Conservation (phyloP, 1,284 basidiomycete species). For the Cryptococcus sp. region DNA sequence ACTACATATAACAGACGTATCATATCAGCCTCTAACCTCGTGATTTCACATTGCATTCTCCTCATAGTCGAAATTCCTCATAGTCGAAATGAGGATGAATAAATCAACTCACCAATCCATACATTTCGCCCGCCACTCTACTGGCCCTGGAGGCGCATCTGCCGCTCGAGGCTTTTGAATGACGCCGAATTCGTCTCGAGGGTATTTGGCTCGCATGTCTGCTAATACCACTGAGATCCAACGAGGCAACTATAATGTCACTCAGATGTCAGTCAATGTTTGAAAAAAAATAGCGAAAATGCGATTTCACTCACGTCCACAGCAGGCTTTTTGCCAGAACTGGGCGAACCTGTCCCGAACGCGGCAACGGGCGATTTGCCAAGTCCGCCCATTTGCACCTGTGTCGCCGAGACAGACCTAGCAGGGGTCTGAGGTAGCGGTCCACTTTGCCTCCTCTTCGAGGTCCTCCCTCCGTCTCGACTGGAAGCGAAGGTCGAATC, state of each 20-base stretch:
- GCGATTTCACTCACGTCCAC: conserved; percentile 11
- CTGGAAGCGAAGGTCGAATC: conserved; percentile 25
- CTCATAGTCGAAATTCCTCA: background rate
- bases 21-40: too few relatives aligned
- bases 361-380: conserved; percentile 1
- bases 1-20: conserved; percentile 10
- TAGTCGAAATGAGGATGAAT: too few relatives aligned
- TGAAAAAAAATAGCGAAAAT: background rate
- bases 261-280: too few relatives aligned
- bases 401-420: conserved; percentile 2
- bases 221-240: conserved; percentile 70
- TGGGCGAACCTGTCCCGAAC: conserved; percentile 6
- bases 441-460: background rate
- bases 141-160: conserved; percentile 56
- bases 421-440: conserved; percentile 15
- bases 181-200: conserved; percentile 78
- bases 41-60: background rate
- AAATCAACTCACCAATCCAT: conserved; percentile 65
- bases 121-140: conserved; percentile 93
- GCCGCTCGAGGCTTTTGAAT: conserved; percentile 60
- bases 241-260: conserved; percentile 58
- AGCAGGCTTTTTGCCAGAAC: conserved; percentile 8
- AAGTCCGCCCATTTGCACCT: conserved; percentile 1
- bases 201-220: conserved; percentile 70
- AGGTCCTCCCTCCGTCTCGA: conserved; percentile 10